These are phyloP conservation scores for Ogataea wickerhamii DNA, from an alignment of 805 yeast genomes.

Conservation along the genomic window DNA sequence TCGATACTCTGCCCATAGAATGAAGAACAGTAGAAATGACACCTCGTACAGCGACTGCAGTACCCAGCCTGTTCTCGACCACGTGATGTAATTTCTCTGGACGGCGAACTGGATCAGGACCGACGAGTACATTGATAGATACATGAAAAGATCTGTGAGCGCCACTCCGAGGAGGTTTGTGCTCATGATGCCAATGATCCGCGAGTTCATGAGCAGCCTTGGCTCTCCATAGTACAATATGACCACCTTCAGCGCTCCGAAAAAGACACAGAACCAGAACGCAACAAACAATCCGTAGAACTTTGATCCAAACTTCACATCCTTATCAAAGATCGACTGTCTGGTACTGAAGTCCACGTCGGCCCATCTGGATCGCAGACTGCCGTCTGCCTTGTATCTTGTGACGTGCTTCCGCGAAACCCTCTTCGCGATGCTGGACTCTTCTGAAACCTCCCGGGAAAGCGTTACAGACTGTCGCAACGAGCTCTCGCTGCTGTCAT, in stretches of 20 bases:
- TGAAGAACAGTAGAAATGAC: conserved; percentile 47
- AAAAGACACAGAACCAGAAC: conserved; percentile 67
- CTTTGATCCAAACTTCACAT: conserved; percentile 39
- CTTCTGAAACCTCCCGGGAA: background rate
- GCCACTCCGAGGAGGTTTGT: conserved; percentile 67
- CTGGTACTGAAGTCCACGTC: conserved; percentile 47
- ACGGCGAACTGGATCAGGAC: conserved; percentile 57
- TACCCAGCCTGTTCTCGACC: conserved; percentile 66
- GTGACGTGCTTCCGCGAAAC: background rate
- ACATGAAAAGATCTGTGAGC: conserved; percentile 71
- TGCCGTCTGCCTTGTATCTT: conserved; percentile 30
- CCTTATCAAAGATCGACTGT: conserved; percentile 53
- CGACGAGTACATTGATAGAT: conserved; percentile 59
- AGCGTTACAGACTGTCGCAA: background rate
- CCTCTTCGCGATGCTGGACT: background rate
- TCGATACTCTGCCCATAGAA: conserved; percentile 51
- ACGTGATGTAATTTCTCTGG: conserved; percentile 41
- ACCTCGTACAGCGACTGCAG: conserved; percentile 57
- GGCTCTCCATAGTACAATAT: conserved; percentile 48
- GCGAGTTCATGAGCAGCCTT: conserved; percentile 46
- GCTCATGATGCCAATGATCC: conserved; percentile 54
- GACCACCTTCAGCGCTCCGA: conserved; percentile 49
- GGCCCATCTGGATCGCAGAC: conserved; percentile 48
- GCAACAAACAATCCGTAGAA: conserved; percentile 82
- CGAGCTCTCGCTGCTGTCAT: background rate